These are phyloP conservation scores for Mycena galericulata DNA, from an alignment of 768 basidiomycete genomes.

Conservation along the genomic window DNA sequence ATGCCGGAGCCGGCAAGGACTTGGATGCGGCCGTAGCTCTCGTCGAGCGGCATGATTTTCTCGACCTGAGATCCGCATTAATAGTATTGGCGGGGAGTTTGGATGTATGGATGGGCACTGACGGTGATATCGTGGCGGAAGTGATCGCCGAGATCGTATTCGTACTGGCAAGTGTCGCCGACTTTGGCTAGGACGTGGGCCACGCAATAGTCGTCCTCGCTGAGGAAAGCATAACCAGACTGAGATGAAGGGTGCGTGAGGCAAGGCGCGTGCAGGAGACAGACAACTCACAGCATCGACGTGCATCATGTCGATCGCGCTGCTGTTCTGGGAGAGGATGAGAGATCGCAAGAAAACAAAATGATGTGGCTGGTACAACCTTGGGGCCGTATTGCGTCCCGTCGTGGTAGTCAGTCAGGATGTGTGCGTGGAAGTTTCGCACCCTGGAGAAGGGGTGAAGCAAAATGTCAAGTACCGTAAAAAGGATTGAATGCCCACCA, in stretches of 20 bases:
- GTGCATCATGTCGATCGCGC: conserved; percentile 38
- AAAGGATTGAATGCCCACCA: conserved; percentile 35
- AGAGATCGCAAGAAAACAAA: conserved; percentile 12
- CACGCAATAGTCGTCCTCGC: conserved; percentile 40
- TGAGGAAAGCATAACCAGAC: conserved; percentile 40
- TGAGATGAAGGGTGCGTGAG: conserved; percentile 19
- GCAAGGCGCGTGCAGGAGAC: conserved; percentile 10
- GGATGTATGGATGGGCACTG: conserved; percentile 1
- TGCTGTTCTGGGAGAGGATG: conserved; percentile 31
- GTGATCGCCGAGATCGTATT: conserved; percentile 43
- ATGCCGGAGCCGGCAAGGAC: conserved; percentile 41
- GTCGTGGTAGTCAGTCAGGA: conserved; percentile 43
- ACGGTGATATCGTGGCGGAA: conserved; percentile 41
- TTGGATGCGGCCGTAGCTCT: conserved; percentile 38
- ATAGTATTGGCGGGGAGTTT: conserved; percentile 8
- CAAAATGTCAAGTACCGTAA: background rate
- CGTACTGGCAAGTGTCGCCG: conserved; percentile 37
- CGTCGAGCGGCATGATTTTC: conserved; percentile 36
- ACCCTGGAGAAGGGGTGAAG: conserved; percentile 32
- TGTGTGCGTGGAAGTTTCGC: conserved; percentile 42
- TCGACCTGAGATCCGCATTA: conserved; percentile 35
- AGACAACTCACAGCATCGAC: conserved; percentile 30
- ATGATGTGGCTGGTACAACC: conserved; percentile 31
- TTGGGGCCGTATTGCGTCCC: conserved; percentile 42
- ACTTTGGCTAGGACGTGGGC: conserved; percentile 39